Conservation (phyloP, 345 rosid genomes). For the Lepidium sativum region DNA sequence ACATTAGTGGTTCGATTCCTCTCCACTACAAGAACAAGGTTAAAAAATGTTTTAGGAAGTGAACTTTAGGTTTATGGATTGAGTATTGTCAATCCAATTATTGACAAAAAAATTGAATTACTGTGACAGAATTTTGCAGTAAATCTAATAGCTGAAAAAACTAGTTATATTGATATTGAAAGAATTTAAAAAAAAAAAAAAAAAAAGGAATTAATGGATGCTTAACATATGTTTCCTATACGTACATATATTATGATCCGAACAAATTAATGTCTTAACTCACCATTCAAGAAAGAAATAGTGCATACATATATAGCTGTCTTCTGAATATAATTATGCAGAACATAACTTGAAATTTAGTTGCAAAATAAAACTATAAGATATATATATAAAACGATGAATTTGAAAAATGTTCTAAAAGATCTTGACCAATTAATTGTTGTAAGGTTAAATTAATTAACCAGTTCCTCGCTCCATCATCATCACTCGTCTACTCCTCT, state of each 20-base stretch:
- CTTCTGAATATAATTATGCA: slow-evolving; percentile 13
- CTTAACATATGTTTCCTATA: background rate
- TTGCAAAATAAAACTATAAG: slow-evolving; percentile 2
- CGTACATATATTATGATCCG: background rate
- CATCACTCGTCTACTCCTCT: slow-evolving; percentile 25
- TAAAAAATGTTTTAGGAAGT: no score
- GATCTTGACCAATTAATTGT: slow-evolving; percentile 15
- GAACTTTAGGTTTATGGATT: no score
- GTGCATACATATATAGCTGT: slow-evolving; percentile 13
- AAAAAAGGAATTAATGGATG: background rate
- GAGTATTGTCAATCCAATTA: no score
- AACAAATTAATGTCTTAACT: slow-evolving; percentile 8
- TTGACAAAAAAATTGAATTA: no score
- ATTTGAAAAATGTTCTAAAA: slow-evolving; percentile 24
- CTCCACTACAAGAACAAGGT: no score
- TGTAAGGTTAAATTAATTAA: slow-evolving; percentile 14
- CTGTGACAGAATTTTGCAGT: no score
- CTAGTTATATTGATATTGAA: background rate
- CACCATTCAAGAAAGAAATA: slow-evolving; percentile 9
- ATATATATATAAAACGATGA: slow-evolving; percentile 19
- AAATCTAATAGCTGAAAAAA: no score
- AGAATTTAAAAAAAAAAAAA: background rate
- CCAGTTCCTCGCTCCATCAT: slow-evolving; percentile 1
- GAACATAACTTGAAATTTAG: slow-evolving; percentile 2
- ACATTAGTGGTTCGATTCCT: no score